Conservation (phyloP, 2,329 filamentous ascomycete genomes). For the Aureobasidium sp. region DNA sequence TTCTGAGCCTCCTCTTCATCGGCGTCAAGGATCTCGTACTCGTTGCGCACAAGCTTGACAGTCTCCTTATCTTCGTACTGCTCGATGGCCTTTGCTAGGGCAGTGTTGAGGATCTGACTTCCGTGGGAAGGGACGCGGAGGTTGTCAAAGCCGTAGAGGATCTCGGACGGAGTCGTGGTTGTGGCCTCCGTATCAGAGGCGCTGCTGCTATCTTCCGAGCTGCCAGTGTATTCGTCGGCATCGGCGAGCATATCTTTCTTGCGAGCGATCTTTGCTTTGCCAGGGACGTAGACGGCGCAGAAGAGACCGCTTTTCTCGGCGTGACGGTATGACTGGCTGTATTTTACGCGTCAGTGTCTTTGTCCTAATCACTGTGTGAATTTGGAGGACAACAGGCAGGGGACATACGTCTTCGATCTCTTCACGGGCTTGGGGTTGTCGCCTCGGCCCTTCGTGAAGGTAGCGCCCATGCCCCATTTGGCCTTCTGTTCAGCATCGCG, state of each 20-base stretch:
- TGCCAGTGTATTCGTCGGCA: constrained; percentile 18
- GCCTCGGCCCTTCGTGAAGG: constrained; percentile 23
- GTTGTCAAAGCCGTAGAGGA: constrained; percentile 50
- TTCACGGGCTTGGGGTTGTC: constrained; percentile 29
- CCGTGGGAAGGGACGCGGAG: constrained; percentile 44
- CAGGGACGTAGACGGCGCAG: constrained; percentile 19
- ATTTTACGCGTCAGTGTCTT: neutral
- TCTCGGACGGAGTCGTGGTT: constrained; percentile 44
- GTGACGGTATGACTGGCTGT: constrained; percentile 23
- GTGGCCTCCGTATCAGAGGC: constrained; percentile 31
- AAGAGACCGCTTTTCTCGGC: constrained; percentile 25
- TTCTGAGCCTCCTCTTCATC: constrained; percentile 34
- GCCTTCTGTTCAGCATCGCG: constrained; percentile 44
- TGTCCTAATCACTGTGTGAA: too few relatives aligned
- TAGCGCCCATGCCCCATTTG: constrained; percentile 45
- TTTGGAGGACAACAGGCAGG: neutral
- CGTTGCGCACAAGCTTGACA: constrained; percentile 53
- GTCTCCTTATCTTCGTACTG: constrained; percentile 54
- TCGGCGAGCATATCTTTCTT: constrained; percentile 40
- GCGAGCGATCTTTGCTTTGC: constrained; percentile 27
- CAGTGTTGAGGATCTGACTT: constrained; percentile 51
- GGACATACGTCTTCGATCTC: constrained; percentile 29
- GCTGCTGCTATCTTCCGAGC: constrained; percentile 5
- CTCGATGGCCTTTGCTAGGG: constrained; percentile 52
- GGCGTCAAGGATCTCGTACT: constrained; percentile 49